Percentiles rank a stretch among this genome's conserved stretches.
These are phyloP conservation scores for Malassezia sympodialis DNA, from an alignment of 1,284 basidiomycete species.

Conservation along the genomic window DNA sequence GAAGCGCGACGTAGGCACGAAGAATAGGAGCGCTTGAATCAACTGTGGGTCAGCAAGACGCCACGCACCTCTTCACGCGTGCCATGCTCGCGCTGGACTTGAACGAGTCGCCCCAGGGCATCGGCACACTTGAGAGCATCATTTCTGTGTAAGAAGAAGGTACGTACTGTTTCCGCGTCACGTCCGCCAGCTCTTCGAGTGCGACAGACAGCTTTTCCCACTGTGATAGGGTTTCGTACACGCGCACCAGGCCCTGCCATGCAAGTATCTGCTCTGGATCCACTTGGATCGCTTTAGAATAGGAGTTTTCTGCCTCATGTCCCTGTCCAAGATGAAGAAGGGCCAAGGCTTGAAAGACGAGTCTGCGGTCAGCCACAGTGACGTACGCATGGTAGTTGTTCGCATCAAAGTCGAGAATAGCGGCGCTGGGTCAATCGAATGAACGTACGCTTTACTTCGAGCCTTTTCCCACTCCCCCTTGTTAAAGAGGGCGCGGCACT, in stretches of 20 bases:
- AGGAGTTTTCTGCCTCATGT: constrained; percentile 32
- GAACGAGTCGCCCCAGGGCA: constrained; percentile 65
- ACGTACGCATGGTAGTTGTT: constrained; percentile 46
- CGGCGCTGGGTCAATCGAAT: neutral
- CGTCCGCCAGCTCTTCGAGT: constrained; percentile 37
- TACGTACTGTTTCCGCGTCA: constrained; percentile 13
- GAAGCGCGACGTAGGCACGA: constrained; percentile 66
- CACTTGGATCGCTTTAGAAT: constrained; percentile 44
- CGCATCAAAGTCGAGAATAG: constrained; percentile 32
- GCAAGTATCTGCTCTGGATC: constrained; percentile 46
- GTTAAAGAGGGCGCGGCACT: constrained; percentile 12
- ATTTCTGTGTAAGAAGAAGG: constrained; percentile 8
- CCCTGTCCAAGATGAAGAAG: constrained; percentile 28
- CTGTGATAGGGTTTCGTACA: constrained; percentile 44
- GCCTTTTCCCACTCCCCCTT: constrained; percentile 16
- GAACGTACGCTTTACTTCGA: constrained; percentile 9
- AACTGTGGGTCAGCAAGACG: constrained; percentile 10
- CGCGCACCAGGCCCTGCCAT: constrained; percentile 49
- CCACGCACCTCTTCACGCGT: constrained; percentile 55
- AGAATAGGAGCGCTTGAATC: constrained; percentile 55
- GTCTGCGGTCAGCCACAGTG: constrained; percentile 17
- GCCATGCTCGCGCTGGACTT: constrained; percentile 58
- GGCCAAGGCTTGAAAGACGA: constrained; percentile 26
- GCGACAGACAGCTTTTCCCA: constrained; percentile 42
- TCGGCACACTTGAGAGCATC: constrained; percentile 73